These are phyloP conservation scores for Ulota crispa DNA, from an alignment of 225 moss, liverwort and hornwort genomes.

Conservation along the genomic window DNA sequence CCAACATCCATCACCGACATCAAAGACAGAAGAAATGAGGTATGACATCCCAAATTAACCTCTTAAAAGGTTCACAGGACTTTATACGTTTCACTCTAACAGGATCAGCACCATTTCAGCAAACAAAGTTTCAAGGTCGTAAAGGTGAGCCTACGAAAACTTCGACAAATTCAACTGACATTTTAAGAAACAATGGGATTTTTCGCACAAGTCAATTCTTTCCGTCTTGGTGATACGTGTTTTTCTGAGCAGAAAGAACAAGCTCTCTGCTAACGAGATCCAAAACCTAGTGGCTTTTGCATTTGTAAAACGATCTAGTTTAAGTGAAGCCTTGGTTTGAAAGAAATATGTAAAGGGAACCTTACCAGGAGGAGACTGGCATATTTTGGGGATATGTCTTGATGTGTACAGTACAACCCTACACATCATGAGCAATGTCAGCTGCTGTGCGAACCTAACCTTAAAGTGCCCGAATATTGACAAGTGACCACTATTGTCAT, in stretches of 20 bases:
- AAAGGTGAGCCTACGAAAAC: background rate
- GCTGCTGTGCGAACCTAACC: background rate
- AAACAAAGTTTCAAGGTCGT: background rate
- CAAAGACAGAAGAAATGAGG: constrained; percentile 15
- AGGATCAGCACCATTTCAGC: background rate
- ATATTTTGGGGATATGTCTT: constrained; percentile 95
- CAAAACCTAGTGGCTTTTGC: background rate
- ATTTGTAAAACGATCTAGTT: background rate
- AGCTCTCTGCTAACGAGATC: background rate
- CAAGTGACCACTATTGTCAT: background rate
- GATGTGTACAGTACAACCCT: constrained; percentile 98
- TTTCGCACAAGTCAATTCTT: background rate
- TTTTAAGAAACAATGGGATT: background rate
- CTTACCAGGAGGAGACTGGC: constrained; percentile 84
- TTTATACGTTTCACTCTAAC: background rate
- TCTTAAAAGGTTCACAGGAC: background rate
- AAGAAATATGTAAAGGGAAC: background rate
- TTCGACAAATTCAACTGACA: background rate
- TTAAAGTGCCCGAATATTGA: background rate
- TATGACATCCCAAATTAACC: background rate
- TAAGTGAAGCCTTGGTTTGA: background rate
- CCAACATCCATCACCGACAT: constrained; percentile 28
- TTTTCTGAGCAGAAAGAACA: constrained; percentile 3
- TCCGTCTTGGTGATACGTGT: background rate
- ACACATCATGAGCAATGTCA: constrained; percentile 26